Evolutionary conservation across 169 alveolate genomes (phyloP).

Genomic region (Eimeria zaria): DNA sequence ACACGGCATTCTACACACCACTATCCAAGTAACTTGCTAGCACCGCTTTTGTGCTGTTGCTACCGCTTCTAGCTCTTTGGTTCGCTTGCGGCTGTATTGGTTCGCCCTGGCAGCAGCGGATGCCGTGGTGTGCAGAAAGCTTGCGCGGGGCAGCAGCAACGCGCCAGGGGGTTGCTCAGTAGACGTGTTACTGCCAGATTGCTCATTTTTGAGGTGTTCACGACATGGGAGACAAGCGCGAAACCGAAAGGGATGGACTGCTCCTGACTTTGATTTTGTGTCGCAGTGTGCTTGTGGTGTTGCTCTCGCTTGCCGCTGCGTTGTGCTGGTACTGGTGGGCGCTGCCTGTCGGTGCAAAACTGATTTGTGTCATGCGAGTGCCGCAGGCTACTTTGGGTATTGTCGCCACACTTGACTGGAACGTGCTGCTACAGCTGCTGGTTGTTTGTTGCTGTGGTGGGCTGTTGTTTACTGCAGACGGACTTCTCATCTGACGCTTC

Average conservation of each 20-base stretch:
- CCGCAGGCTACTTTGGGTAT: background rate
- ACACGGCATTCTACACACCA: constrained; percentile 92
- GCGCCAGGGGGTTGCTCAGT: background rate
- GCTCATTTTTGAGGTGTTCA: background rate
- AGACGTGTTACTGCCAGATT: background rate
- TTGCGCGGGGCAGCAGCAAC: background rate
- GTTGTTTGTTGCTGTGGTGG: background rate
- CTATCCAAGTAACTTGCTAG: constrained; percentile 89
- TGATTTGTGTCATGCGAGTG: too few relatives aligned
- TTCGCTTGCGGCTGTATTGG: background rate
- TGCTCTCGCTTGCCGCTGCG: background rate
- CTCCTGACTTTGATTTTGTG: background rate
- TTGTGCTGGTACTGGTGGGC: background rate
- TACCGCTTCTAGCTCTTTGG: background rate
- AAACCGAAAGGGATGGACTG: background rate
- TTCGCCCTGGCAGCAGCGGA: background rate
- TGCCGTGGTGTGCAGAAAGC: background rate
- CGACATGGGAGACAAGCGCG: background rate
- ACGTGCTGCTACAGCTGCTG: background rate
- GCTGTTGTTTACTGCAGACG: constrained; percentile 82
- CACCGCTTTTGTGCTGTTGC: background rate
- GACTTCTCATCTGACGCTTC: constrained; percentile 90
- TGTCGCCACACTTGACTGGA: background rate
- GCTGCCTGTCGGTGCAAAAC: background rate
- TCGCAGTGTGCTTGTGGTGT: background rate